phyloP scores from a whole-genome alignment of 2,329 filamentous ascomycete genomes.

The Lecanicillium sp. region DNA sequence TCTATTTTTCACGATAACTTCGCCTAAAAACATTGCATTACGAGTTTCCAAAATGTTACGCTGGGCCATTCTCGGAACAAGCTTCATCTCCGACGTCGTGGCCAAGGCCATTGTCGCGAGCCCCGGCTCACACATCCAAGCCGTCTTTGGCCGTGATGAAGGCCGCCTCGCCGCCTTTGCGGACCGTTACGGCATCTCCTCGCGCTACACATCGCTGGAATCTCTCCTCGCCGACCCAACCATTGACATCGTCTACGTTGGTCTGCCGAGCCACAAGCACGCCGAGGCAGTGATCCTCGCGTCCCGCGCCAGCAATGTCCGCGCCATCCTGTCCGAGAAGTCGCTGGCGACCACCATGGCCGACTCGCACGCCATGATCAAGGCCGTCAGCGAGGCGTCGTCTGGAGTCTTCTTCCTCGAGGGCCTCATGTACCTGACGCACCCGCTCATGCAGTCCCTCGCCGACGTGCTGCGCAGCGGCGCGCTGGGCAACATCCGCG shows the following conservation, averaged over 20 bases:
- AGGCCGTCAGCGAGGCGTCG: conserved; percentile 12
- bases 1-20: too few species aligned
- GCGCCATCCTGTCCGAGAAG: conserved; percentile 20
- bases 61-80: conserved; percentile 20
- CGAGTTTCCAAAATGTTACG: conserved; percentile 13
- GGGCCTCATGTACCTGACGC: conserved; percentile 19
- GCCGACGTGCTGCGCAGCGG: conserved; percentile 15
- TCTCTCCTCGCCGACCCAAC: conserved; percentile 15
- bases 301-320: conserved; percentile 2
- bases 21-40: too few species aligned
- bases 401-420: conserved; percentile 18
- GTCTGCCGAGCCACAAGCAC: conserved; percentile 19
- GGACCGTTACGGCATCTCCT: conserved; percentile 15
- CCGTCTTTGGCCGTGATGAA: conserved; percentile 18
- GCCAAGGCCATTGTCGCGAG: conserved; percentile 15
- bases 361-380: conserved; percentile 16
- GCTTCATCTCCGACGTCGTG: conserved; percentile 20
- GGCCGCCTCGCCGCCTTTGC: conserved; percentile 17
- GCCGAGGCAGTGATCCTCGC: conserved; percentile 15
- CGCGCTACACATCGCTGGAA: conserved; percentile 14
- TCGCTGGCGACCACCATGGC: conserved; percentile 18
- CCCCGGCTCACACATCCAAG: conserved; percentile 14
- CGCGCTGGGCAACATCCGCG: conserved; percentile 13
- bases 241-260: conserved; percentile 19
- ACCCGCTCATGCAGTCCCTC: conserved; percentile 16